These are phyloP conservation scores for Lophiostoma macrostomum DNA, from an alignment of 495 filamentous ascomycete genomes.

Conservation along the genomic window DNA sequence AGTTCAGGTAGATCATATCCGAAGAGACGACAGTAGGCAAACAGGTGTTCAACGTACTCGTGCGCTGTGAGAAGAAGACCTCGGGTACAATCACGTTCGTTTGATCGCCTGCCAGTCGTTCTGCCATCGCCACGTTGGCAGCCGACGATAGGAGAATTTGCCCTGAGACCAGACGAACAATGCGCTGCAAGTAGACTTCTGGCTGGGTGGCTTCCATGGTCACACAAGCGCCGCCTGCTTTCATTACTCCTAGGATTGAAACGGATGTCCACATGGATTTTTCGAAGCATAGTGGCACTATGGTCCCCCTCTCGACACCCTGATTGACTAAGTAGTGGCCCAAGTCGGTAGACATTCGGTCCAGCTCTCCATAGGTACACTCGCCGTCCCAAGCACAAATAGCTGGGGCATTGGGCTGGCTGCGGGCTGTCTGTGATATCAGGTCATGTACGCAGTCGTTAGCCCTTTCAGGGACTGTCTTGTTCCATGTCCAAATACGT, in stretches of 20 bases:
- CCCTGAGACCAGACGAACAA: neutral
- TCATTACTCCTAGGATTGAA: slow-evolving; percentile 2
- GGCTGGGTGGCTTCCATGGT: slow-evolving; percentile 1
- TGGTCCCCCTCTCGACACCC: neutral
- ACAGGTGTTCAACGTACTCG: neutral
- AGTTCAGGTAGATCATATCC: slow-evolving; percentile 2
- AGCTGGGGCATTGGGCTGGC: neutral
- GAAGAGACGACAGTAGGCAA: neutral
- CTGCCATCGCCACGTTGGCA: neutral
- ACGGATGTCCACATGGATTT: slow-evolving; percentile 4
- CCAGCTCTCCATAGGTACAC: slow-evolving; percentile 10
- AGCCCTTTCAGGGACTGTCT: neutral
- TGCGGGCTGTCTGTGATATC: neutral
- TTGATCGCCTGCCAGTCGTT: neutral
- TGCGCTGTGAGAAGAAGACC: neutral
- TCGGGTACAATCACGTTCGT: neutral
- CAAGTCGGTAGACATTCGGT: neutral
- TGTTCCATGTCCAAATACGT: neutral
- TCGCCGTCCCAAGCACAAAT: slow-evolving; percentile 6
- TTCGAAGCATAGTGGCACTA: slow-evolving; percentile 14
- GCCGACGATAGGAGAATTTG: neutral
- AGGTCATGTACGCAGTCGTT: neutral
- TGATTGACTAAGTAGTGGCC: neutral
- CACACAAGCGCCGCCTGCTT: slow-evolving; percentile 5
- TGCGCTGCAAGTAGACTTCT: neutral